Evolutionary conservation across 2,329 filamentous ascomycete species (phyloP).

Genomic region (Trematosphaeria pertusa): DNA sequence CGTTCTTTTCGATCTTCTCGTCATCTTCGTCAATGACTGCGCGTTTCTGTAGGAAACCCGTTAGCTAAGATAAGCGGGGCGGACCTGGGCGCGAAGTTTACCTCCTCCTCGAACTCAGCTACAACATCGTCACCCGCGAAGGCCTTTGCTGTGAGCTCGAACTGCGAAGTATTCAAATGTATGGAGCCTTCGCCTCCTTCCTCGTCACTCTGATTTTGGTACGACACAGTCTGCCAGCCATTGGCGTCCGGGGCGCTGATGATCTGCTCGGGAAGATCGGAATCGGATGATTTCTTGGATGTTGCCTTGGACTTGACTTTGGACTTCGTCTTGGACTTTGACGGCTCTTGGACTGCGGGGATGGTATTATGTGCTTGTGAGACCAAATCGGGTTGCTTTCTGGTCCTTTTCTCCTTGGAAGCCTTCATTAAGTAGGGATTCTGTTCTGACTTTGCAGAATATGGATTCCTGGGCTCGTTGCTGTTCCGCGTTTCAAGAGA

Average conservation of each 20-base stretch:
- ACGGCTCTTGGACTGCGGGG: conserved; percentile 3
- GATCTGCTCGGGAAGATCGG: conserved; percentile 39
- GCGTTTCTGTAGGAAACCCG: too few species aligned
- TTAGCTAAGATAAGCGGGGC: too few species aligned
- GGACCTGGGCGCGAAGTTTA: too few species aligned
- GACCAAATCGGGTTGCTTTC: conserved; percentile 21
- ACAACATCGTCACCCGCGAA: conserved; percentile 89
- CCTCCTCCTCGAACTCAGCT: conserved; percentile 80
- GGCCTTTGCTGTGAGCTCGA: conserved; percentile 77
- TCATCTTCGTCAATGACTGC: conserved; percentile 76
- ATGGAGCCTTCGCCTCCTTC: conserved; percentile 38
- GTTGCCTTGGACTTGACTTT: conserved; percentile 27
- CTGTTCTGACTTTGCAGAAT: conserved; percentile 13
- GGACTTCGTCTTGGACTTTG: conserved; percentile 16
- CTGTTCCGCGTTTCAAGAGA: conserved; percentile 22
- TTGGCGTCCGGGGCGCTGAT: conserved; percentile 47
- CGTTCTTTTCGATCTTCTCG: conserved; percentile 75
- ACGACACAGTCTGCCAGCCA: conserved; percentile 54
- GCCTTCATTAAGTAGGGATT: conserved; percentile 46
- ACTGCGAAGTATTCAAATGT: too few species aligned
- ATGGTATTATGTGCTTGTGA: conserved; percentile 21
- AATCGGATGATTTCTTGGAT: conserved; percentile 29
- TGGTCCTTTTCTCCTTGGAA: conserved; percentile 34
- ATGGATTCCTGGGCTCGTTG: conserved; percentile 6
- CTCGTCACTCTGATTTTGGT: conserved; percentile 39